phyloP scores from a whole-genome alignment of 768 basidiomycete genomes.

The Lactarius evosmus region DNA sequence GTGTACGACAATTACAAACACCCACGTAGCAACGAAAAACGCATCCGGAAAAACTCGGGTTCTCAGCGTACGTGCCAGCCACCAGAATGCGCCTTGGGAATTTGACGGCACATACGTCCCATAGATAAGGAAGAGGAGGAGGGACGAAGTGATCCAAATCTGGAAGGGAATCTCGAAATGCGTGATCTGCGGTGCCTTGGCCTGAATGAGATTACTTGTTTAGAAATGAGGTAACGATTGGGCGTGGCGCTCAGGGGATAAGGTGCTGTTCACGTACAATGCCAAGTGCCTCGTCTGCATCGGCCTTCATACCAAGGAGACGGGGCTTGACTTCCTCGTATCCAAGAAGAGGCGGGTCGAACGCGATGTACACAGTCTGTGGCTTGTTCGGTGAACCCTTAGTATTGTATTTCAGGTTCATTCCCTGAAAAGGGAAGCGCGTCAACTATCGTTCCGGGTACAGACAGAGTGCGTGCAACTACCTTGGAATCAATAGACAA shows the following conservation, averaged over 20 bases:
- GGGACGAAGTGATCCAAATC: conserved; percentile 30
- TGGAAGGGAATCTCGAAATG: conserved; percentile 48
- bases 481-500: conserved; percentile 65
- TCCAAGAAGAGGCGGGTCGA: conserved; percentile 68
- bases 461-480: conserved; percentile 23
- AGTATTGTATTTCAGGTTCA: conserved; percentile 63
- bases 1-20: conserved; percentile 40
- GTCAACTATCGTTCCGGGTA: not conserved
- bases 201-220: conserved; percentile 3
- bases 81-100: conserved; percentile 26
- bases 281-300: conserved; percentile 75
- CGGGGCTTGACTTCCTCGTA: conserved; percentile 85
- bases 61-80: conserved; percentile 37
- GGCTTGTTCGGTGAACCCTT: conserved; percentile 45
- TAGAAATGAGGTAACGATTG: conserved; percentile 1
- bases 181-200: conserved; percentile 52
- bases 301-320: conserved; percentile 72
- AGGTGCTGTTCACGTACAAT: conserved; percentile 50
- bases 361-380: conserved; percentile 48
- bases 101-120: conserved; percentile 32
- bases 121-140: conserved; percentile 38
- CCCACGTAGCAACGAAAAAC: conserved; percentile 36
- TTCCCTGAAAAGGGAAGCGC: conserved; percentile 44
- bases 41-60: conserved; percentile 34
- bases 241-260: not conserved